These are phyloP conservation scores for Trichoderma endophyticum DNA, from an alignment of 2,329 filamentous ascomycete species.

Conservation along the genomic window DNA sequence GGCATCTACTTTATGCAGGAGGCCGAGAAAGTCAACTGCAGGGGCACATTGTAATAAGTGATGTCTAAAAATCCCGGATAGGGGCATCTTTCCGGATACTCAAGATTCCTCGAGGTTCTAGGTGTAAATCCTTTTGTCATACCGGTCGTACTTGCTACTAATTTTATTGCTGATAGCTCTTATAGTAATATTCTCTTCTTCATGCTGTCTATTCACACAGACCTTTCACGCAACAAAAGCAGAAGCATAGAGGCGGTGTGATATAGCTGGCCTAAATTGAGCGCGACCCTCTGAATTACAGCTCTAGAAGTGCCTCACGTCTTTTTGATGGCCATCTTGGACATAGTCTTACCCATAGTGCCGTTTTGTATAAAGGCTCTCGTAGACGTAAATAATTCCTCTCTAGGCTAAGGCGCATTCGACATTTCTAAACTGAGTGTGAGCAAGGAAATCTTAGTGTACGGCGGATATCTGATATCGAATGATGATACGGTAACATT, in stretches of 20 bases:
- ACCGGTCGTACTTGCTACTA: too few species aligned
- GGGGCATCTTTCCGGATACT: background rate
- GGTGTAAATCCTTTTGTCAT: background rate
- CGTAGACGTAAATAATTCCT: background rate
- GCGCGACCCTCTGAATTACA: background rate
- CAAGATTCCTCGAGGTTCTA: background rate
- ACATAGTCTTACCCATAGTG: background rate
- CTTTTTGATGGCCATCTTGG: background rate
- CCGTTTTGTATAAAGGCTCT: accelerated
- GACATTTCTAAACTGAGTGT: background rate
- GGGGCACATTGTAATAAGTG: background rate
- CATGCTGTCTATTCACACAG: background rate
- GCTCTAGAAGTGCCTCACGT: background rate
- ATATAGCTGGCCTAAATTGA: background rate
- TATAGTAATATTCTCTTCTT: background rate
- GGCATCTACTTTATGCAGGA: background rate
- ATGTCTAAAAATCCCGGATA: background rate
- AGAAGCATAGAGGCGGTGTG: background rate
- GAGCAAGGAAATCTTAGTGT: background rate
- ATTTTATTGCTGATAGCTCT: background rate
- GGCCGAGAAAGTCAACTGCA: background rate
- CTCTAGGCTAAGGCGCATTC: background rate
- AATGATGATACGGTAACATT: background rate
- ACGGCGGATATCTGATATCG: background rate
- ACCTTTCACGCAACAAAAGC: background rate